Conservation (phyloP, 306 rosid species). For the Prunus dulcis region DNA sequence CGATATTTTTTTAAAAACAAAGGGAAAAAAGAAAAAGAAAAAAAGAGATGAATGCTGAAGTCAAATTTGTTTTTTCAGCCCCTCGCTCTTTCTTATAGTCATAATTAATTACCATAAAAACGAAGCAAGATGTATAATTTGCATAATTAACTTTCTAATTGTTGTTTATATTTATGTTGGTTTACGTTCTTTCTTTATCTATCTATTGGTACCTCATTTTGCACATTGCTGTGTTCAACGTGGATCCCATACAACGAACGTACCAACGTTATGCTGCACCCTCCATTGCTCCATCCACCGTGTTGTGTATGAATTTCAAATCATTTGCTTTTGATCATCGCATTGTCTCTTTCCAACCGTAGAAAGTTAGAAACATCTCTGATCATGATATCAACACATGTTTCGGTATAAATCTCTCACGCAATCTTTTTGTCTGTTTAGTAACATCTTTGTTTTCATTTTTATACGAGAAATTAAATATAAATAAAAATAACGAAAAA, state of each 20-base stretch:
- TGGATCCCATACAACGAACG: not conserved
- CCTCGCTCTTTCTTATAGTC: not conserved
- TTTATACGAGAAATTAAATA: no score
- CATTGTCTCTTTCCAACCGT: not conserved
- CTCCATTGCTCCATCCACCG: not conserved
- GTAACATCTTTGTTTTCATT: no score
- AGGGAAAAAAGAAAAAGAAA: not conserved
- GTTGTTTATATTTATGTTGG: no score
- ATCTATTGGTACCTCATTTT: no score
- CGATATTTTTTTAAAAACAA: no score
- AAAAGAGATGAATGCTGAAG: not conserved
- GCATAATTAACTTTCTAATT: not conserved
- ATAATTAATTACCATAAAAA: not conserved
- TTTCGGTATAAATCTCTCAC: no score
- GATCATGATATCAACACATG: no score
- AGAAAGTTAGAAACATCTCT: no score
- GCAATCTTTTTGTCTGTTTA: no score
- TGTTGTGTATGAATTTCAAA: slow-evolving; percentile 1
- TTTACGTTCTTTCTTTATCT: no score
- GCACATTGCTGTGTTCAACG: not conserved
- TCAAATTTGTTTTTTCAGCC: not conserved
- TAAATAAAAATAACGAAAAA: no score
- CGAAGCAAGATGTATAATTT: not conserved
- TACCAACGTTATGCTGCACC: not conserved
- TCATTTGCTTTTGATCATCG: not conserved